Evolutionary conservation across 169 alveolate genomes (phyloP), one percentile per base, ranked within the genome.

Genomic region (Plasmodium vinckei): DNA sequence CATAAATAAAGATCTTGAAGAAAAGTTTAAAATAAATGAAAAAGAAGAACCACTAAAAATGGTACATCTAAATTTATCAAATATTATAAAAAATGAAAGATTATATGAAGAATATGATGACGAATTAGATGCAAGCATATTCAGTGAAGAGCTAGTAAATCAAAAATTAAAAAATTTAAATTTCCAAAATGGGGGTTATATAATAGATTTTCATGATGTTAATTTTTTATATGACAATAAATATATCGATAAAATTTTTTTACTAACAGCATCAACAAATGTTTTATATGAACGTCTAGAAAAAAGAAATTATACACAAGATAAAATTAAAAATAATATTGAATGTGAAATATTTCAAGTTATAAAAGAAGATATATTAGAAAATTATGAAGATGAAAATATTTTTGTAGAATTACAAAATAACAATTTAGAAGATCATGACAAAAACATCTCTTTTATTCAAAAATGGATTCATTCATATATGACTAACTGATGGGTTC

Each of bases 301-400:
- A 61, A 86, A 84, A 5, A 91, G 96, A 33, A 86, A 88, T 19
- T 93, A 93, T 73, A 21, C 56, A 1, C 70, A 93, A 53, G 60
- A 49, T 23, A 93, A 93, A 91, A 89, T 93, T 19, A 87, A 86
- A 25, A 68, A 69, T 53, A 93, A 93, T 90, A 60, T 93, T 9
- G 93, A 93, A 82, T 90, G 93, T 23, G 96, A 93, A 84, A 93
- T 93, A 47, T 91, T 93, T 72, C 92, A 93, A 67, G 93, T 87
- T n/a, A 75, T 87, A 53, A 87, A 89, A 25, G 90, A 87, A 57
- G 94, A 93, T 39, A 87, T 93, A 9, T 54, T 75, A 6, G 71
- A 63, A 2, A 56, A 44, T 49, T 73, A 44, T 19, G 53, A 59
- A 1, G 68, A 73, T 25, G 13, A 59, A 4, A 60, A 19, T 49